Evolutionary conservation across 2,329 filamentous ascomycete species (phyloP), one percentile per base, ranked within the genome.

Genomic region (Eutypella sp.): DNA sequence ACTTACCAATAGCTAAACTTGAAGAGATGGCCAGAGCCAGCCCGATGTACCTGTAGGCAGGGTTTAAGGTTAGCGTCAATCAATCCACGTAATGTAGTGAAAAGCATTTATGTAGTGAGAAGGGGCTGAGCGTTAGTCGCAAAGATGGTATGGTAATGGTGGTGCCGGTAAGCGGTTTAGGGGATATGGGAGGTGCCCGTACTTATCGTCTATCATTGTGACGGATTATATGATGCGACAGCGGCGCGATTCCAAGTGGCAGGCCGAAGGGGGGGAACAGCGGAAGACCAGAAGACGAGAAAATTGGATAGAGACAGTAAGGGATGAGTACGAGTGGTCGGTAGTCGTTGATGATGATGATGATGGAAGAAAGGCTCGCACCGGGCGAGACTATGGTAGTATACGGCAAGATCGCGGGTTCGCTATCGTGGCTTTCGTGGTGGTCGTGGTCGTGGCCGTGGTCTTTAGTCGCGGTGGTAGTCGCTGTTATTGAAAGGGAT

Each of bases 11-110:
- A 54, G 84, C 85, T 62, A 89, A 71, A 57, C 85, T 87, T 31
- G 84, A 87, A 50, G 77, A 76, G 64, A 90, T 83, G 75, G 86
- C 86, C 67, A 90, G 70, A 49, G 79, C 81, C 69, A 90, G 73
- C 62, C 86, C 86, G 60, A 90, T 81, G 63, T 89, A 90, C 74
- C 86, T 89, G 61, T 51, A 52, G 42, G 48, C 27, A 45, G 44
- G 37, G 52, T 46, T 23, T n/a, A n/a, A 46, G 48, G 60, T 70
- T 54, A 71, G 67, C 58, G 49, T 42, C 45, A 41, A 31, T 33
- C 49, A 46, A 44, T 47, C 47, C 55, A 48, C n/a, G n/a, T n/a
- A n/a, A n/a, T n/a, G n/a, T n/a, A n/a, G n/a, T n/a, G n/a, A n/a
- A n/a, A n/a, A n/a, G n/a, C n/a, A n/a, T n/a, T n/a, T n/a, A n/a